Base-by-base conservation (phyloP, 1,139 yeast genomes). In the Taphrina pruni region DNA sequence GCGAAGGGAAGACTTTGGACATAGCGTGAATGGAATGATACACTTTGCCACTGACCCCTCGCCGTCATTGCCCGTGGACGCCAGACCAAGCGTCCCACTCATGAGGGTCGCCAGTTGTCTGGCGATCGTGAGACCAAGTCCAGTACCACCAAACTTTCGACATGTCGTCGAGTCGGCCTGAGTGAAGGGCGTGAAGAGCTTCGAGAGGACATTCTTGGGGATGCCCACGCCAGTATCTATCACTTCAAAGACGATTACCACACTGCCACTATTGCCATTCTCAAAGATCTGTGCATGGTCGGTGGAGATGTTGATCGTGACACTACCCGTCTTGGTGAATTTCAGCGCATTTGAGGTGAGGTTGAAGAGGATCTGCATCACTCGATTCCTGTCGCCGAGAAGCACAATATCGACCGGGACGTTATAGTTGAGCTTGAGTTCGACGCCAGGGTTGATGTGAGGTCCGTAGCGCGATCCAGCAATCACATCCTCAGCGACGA, bases 101-200 rank as follows among this genome's bases (percentile, higher is more conserved):
- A 86, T 86, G 45, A 85, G 75, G 69, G 85, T 87, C 0, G 86
- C 84, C 48, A 86, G 78, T 74, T 84, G 85, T 74, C 85, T 85
- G 20, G 87, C 84, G 67, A 86, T 86, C 0, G 88, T 86, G 38
- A 64, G 41, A 36, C 97, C 97, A 65, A 90, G 82, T 71, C 94
- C 94, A 9, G 96, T 90, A 77, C 97, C 97, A 76, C 97, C 97
- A 77, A 90, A 90, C 78, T 89, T 89, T 77, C 97, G 85, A 0
- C 96, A 90, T 0, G 97, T 90, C 1, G 96, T 89, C 65, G 96
- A 96, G 80, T 90, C 97, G 2, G 96, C 96, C 78, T 90, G 97
- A 75, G 96, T 88, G 81, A 90, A 90, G 6, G 94, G 90, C 76
- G 90, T 96, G 75, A 90, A 90, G 76, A 90, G 90, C 56, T 90